phyloP scores from a whole-genome alignment of 306 rosid species.

The Delonix regia region DNA sequence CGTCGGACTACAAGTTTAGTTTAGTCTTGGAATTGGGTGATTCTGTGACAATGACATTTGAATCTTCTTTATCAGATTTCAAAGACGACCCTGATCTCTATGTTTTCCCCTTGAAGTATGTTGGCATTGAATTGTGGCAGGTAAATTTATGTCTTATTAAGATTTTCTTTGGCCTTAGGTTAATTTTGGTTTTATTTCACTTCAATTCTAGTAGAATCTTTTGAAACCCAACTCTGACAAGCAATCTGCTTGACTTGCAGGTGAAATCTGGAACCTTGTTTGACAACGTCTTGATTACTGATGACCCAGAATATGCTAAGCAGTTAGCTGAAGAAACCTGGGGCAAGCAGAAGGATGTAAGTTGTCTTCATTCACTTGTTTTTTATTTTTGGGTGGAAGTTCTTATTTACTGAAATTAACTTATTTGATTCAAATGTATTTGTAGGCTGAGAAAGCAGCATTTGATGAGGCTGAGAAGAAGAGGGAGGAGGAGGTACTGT shows the following conservation, averaged over 20 bases:
- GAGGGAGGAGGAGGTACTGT: slow-evolving; percentile 75
- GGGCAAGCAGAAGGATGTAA: slow-evolving; percentile 90
- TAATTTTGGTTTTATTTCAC: not conserved
- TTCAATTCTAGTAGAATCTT: not conserved
- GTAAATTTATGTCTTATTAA: slow-evolving; percentile 34
- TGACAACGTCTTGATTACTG: slow-evolving; percentile 80
- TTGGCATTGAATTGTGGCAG: slow-evolving; percentile 99
- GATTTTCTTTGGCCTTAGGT: not conserved
- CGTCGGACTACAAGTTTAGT: not conserved
- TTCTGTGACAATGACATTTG: slow-evolving; percentile 1
- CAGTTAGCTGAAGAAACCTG: slow-evolving; percentile 92
- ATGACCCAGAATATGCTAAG: slow-evolving; percentile 86
- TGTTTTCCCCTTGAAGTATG: slow-evolving; percentile 94
- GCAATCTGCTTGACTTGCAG: slow-evolving; percentile 46
- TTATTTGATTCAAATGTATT: slow-evolving; percentile 28
- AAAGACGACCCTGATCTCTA: slow-evolving; percentile 90
- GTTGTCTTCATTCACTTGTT: slow-evolving; percentile 19
- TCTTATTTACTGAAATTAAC: not conserved
- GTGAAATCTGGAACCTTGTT: slow-evolving; percentile 97
- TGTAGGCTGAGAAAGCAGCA: slow-evolving; percentile 92
- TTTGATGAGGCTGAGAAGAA: slow-evolving; percentile 88
- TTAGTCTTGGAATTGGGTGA: not conserved
- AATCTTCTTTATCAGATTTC: slow-evolving; percentile 57
- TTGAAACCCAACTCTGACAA: slow-evolving; percentile 32
- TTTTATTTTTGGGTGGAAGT: no score